Evolutionary conservation across 1,139 yeast genomes (phyloP).

Genomic region (Yarrowia galli): DNA sequence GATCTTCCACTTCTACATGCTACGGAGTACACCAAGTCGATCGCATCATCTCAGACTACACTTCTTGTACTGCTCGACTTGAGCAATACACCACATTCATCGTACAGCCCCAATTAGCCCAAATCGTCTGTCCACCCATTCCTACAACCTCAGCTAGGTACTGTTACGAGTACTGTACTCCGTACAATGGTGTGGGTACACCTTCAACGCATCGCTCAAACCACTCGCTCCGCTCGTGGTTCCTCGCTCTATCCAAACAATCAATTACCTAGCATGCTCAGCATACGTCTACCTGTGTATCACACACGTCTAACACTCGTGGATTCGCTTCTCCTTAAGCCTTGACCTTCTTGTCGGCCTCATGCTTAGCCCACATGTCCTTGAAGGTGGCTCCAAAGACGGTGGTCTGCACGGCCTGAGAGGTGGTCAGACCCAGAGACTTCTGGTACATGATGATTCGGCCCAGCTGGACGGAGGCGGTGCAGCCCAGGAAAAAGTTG

Average conservation of each 20-base stretch:
- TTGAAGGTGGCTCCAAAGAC: constrained; percentile 35
- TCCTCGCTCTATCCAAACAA: not conserved
- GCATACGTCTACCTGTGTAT: not conserved
- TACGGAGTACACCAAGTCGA: too few relatives aligned
- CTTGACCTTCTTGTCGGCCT: constrained; percentile 37
- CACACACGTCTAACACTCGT: not conserved
- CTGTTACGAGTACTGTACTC: too few relatives aligned
- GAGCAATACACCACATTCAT: too few relatives aligned
- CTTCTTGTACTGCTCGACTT: too few relatives aligned
- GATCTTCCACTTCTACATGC: too few relatives aligned
- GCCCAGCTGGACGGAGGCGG: constrained; percentile 82
- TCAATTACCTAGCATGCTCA: constrained; percentile 7
- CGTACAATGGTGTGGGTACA: too few relatives aligned
- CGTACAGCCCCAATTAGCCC: too few relatives aligned
- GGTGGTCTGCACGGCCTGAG: constrained; percentile 35
- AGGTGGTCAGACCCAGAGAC: constrained; percentile 31
- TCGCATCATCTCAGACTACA: too few relatives aligned
- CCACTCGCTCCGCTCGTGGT: too few relatives aligned
- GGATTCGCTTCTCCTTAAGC: not conserved
- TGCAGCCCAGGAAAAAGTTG: constrained; percentile 89
- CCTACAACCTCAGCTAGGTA: too few relatives aligned
- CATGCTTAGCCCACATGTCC: constrained; percentile 33
- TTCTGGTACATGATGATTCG: constrained; percentile 73
- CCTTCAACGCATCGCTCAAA: too few relatives aligned
- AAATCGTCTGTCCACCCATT: too few relatives aligned